These are phyloP conservation scores for Antrodiella citrinella DNA, from an alignment of 768 basidiomycete species.

Conservation along the genomic window DNA sequence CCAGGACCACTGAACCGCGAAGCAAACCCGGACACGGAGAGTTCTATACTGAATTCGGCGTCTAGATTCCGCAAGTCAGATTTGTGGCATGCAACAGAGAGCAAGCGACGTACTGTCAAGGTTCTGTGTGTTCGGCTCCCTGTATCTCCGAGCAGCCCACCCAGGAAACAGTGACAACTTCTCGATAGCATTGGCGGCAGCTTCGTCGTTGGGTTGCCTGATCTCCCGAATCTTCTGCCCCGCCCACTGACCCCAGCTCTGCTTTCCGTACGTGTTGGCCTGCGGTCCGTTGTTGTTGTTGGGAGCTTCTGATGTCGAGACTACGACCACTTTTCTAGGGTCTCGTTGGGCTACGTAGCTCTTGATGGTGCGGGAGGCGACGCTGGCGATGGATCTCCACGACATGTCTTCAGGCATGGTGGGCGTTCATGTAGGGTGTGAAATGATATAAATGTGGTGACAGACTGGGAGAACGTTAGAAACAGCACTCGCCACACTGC, in stretches of 20 bases:
- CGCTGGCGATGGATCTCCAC: slow-evolving; percentile 22
- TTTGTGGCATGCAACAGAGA: background rate
- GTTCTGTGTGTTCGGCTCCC: slow-evolving; percentile 11
- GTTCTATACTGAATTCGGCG: slow-evolving; percentile 57
- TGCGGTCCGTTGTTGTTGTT: slow-evolving; percentile 14
- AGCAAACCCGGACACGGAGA: slow-evolving; percentile 75
- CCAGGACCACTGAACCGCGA: slow-evolving; percentile 51
- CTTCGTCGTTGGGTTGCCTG: slow-evolving; percentile 16
- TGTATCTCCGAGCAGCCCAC: slow-evolving; percentile 61
- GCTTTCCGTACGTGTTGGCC: slow-evolving; percentile 20
- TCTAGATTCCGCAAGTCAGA: background rate
- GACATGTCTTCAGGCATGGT: slow-evolving; percentile 23
- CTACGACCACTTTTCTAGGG: slow-evolving; percentile 19
- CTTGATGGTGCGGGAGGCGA: slow-evolving; percentile 35
- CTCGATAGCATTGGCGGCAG: slow-evolving; percentile 24
- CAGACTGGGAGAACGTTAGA: too few relatives aligned
- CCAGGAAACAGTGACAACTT: slow-evolving; percentile 66
- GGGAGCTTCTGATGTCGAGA: slow-evolving; percentile 3
- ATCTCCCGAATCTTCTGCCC: slow-evolving; percentile 33
- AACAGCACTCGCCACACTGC: too few relatives aligned
- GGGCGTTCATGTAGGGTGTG: background rate
- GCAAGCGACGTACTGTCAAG: slow-evolving; percentile 21
- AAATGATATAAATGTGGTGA: too few relatives aligned
- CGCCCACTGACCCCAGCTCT: slow-evolving; percentile 58
- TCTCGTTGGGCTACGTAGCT: slow-evolving; percentile 43